A percentile compares a stretch with the other conserved stretches of the same genome.
phyloP scores from a whole-genome alignment of 1,284 basidiomycete species.

The Leccinum angustisporum region DNA sequence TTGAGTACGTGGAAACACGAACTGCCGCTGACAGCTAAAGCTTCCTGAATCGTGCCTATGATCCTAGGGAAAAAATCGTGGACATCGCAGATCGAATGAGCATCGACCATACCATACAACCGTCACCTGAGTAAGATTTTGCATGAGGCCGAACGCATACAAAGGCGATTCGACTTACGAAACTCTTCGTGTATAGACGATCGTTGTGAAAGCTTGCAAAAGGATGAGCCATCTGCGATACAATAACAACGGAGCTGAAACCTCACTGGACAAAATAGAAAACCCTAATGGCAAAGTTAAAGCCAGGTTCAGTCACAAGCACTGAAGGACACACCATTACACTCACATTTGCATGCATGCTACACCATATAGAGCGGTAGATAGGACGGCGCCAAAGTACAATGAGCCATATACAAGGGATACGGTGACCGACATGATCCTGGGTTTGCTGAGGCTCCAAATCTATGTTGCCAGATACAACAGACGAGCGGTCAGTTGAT shows the following conservation, averaged over 20 bases:
- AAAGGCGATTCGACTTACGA: conserved; percentile 4
- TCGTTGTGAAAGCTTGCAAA: conserved; percentile 13
- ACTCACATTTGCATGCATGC: neutral
- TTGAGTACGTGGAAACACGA: neutral
- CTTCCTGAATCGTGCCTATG: neutral
- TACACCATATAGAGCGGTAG: neutral
- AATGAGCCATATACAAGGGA: neutral
- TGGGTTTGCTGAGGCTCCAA: neutral
- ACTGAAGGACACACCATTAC: neutral
- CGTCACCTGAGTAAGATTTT: neutral
- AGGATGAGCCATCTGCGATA: neutral
- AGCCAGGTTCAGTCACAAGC: neutral
- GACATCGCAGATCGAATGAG: neutral
- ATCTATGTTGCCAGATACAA: neutral
- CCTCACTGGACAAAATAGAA: conserved; percentile 8
- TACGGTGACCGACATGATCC: neutral
- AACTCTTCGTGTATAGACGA: conserved; percentile 2
- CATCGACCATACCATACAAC: neutral
- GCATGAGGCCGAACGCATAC: neutral
- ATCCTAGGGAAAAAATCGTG: conserved; percentile 4
- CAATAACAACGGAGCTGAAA: neutral
- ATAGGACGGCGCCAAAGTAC: conserved; percentile 6
- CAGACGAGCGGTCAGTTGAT: neutral
- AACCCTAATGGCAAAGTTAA: neutral
- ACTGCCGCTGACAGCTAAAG: neutral